A percentile compares a stretch with the other conserved stretches of the same genome.
phyloP scores from a whole-genome alignment of 169 alveolate species.

The Condylostoma magnum region DNA sequence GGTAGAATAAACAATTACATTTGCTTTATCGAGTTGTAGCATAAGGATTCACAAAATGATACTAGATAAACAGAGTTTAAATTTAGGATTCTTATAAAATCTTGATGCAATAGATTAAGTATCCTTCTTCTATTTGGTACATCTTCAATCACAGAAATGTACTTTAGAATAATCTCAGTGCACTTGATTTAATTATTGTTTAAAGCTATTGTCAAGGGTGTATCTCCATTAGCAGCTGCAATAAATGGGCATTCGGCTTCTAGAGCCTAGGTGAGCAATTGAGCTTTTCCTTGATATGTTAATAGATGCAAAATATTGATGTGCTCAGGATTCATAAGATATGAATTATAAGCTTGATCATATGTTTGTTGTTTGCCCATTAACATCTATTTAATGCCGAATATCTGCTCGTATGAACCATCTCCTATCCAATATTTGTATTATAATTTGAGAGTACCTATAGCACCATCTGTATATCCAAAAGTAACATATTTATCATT shows the following conservation, averaged over 20 bases:
- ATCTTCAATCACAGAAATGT: background rate
- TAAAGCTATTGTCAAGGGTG: slow-evolving; percentile 1
- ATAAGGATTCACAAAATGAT: background rate
- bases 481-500: too few species aligned
- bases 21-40: background rate
- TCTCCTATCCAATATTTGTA: too few species aligned
- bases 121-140: background rate
- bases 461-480: too few species aligned
- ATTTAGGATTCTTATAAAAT: background rate
- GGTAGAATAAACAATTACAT: background rate
- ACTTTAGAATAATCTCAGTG: slow-evolving; percentile 13
- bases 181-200: background rate
- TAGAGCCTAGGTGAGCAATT: background rate
- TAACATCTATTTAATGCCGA: too few species aligned
- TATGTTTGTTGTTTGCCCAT: too few species aligned
- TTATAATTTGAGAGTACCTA: too few species aligned
- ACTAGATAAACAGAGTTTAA: background rate
- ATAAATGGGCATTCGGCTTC: background rate
- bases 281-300: background rate
- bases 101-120: background rate
- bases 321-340: background rate
- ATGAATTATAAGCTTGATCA: background rate
- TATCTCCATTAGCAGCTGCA: background rate
- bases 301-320: slow-evolving; percentile 4
- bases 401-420: too few species aligned